Conservation (phyloP, 345 rosid genomes). For the Xanthoceras sorbifolium region DNA sequence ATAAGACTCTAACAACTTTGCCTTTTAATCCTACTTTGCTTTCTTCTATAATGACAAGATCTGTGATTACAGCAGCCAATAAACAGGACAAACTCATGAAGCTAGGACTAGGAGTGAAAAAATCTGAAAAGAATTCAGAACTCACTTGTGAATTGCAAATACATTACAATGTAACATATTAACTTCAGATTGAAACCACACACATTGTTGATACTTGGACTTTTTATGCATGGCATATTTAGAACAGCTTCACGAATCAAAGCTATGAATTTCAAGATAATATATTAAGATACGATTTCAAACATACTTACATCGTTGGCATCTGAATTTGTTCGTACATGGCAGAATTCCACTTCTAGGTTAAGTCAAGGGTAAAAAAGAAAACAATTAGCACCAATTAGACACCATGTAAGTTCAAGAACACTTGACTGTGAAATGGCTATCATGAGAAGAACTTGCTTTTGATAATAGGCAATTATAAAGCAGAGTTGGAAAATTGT, state of each 20-base stretch:
- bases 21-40: background rate
- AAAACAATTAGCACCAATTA: background rate
- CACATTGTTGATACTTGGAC: constrained; percentile 29
- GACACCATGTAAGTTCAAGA: constrained; percentile 1
- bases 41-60: background rate
- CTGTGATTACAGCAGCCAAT: background rate
- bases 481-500: background rate
- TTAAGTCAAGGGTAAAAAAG: constrained; percentile 1
- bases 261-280: constrained; percentile 1
- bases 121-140: background rate
- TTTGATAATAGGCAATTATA: background rate
- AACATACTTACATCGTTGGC: constrained; percentile 43
- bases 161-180: background rate
- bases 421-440: background rate
- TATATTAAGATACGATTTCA: background rate
- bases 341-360: constrained; percentile 34
- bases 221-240: background rate
- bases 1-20: background rate
- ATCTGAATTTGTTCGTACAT: constrained; percentile 40
- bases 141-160: background rate
- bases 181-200: background rate
- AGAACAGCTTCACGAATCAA: background rate
- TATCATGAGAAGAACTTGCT: background rate
- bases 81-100: background rate
- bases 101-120: background rate